These are phyloP conservation scores for Yamadazyma mexicana DNA, from an alignment of 1,139 yeast species.

Conservation along the genomic window DNA sequence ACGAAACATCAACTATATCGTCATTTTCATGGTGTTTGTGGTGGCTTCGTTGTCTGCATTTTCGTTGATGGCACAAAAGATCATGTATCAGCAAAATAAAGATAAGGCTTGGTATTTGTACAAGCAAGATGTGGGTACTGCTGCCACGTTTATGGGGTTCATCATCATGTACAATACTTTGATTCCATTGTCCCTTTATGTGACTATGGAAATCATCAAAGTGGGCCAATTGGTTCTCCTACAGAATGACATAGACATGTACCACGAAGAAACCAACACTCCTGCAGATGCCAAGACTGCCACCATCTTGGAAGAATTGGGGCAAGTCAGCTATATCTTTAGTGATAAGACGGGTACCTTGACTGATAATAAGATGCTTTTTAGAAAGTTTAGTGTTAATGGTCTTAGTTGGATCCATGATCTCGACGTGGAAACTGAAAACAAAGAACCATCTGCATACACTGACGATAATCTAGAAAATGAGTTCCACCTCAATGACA, in stretches of 20 bases:
- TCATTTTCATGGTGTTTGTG: conserved; percentile 80
- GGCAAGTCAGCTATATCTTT: conserved; percentile 92
- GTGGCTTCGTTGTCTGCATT: conserved; percentile 75
- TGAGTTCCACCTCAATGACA: neutral
- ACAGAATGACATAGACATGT: conserved; percentile 94
- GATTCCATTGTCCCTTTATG: conserved; percentile 92
- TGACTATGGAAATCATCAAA: conserved; percentile 94
- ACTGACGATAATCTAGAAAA: neutral
- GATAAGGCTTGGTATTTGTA: conserved; percentile 72
- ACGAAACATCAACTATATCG: conserved; percentile 76
- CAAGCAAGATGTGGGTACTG: conserved; percentile 77
- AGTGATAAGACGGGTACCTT: conserved; percentile 97
- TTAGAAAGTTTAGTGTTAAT: conserved; percentile 77
- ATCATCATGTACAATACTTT: conserved; percentile 96
- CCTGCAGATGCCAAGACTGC: conserved; percentile 97
- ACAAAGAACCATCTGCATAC: neutral
- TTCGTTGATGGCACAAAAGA: conserved; percentile 76
- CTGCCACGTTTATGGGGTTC: conserved; percentile 91
- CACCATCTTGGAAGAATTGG: conserved; percentile 91
- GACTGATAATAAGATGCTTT: conserved; percentile 87
- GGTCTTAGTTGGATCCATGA: conserved; percentile 93
- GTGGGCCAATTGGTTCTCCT: conserved; percentile 78
- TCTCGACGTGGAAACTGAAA: conserved; percentile 43
- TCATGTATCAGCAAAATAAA: conserved; percentile 44
- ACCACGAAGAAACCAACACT: conserved; percentile 77